Conservation (phyloP, 2,329 filamentous ascomycete genomes). For the Penicillium fuscoglaucum region DNA sequence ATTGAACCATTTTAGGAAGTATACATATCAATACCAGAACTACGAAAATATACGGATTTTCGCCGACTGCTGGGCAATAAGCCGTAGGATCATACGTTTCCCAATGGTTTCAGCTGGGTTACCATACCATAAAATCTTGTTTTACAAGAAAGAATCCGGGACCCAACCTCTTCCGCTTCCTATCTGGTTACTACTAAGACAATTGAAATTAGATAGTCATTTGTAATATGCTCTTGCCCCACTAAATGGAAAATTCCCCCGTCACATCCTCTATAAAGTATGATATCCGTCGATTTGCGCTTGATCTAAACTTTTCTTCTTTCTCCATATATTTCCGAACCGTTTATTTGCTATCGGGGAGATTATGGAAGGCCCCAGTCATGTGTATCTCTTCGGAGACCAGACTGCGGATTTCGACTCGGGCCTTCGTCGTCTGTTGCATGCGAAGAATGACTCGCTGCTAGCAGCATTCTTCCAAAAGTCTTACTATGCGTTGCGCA, state of each 20-base stretch:
- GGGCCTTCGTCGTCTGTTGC: conserved; percentile 43
- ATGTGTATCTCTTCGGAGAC: conserved; percentile 50
- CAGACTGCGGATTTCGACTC: conserved; percentile 47
- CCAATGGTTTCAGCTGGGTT: background rate
- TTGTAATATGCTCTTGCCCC: conserved; percentile 8
- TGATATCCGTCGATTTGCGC: conserved; percentile 10
- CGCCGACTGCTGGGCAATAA: conserved; percentile 1
- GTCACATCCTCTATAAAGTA: conserved; percentile 23
- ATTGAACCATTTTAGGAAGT: conserved; percentile 10
- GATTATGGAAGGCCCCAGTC: conserved; percentile 34
- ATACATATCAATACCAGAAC: conserved; percentile 7
- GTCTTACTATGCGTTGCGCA: conserved; percentile 44
- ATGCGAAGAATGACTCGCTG: conserved; percentile 45
- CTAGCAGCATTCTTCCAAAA: conserved; percentile 46
- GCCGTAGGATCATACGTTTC: background rate
- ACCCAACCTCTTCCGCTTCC: conserved; percentile 1
- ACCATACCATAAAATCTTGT: background rate
- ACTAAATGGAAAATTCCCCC: background rate
- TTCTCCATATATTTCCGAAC: conserved; percentile 13
- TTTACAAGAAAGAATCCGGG: conserved; percentile 12
- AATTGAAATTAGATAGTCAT: conserved; percentile 3
- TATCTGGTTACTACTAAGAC: conserved; percentile 3
- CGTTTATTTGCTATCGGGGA: conserved; percentile 9
- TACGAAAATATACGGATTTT: conserved; percentile 6
- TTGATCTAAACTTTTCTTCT: background rate